Conservation (phyloP, 306 rosid genomes). For the Luffa acutangula region DNA sequence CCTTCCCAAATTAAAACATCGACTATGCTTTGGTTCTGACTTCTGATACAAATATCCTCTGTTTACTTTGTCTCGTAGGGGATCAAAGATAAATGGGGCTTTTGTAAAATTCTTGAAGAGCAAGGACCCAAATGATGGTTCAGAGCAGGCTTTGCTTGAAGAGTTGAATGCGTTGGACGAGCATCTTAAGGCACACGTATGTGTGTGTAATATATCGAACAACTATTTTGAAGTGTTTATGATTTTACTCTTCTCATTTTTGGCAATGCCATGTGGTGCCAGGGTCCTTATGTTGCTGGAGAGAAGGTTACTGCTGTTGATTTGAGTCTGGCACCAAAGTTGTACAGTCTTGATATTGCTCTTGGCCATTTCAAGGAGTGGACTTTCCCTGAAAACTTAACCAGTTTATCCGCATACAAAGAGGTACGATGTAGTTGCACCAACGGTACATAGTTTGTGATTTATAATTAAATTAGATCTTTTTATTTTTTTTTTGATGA, state of each 20-base stretch:
- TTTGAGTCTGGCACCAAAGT: constrained; percentile 83
- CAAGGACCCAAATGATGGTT: constrained; percentile 71
- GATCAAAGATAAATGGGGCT: constrained; percentile 60
- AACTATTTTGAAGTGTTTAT: background rate
- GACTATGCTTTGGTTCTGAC: background rate
- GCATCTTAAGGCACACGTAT: constrained; percentile 76
- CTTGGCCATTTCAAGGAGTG: constrained; percentile 85
- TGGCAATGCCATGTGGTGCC: constrained; percentile 17
- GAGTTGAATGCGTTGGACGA: constrained; percentile 70
- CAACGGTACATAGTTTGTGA: background rate
- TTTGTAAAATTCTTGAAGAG: constrained; percentile 69
- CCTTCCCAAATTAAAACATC: background rate
- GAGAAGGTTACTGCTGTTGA: constrained; percentile 75
- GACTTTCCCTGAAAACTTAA: constrained; percentile 51
- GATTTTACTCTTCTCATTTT: background rate
- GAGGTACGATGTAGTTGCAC: constrained; percentile 16
- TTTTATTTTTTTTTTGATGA: background rate
- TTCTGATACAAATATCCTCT: background rate
- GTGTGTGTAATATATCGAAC: constrained; percentile 6
- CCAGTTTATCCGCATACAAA: constrained; percentile 41
- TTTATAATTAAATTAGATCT: background rate
- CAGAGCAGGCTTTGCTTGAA: constrained; percentile 64
- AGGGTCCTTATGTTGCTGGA: constrained; percentile 92
- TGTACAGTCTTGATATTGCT: constrained; percentile 61
- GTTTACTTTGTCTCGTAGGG: constrained; percentile 30